Evolutionary conservation across 2,329 filamentous ascomycete genomes (phyloP).

Genomic region (Fusarium stilboides): DNA sequence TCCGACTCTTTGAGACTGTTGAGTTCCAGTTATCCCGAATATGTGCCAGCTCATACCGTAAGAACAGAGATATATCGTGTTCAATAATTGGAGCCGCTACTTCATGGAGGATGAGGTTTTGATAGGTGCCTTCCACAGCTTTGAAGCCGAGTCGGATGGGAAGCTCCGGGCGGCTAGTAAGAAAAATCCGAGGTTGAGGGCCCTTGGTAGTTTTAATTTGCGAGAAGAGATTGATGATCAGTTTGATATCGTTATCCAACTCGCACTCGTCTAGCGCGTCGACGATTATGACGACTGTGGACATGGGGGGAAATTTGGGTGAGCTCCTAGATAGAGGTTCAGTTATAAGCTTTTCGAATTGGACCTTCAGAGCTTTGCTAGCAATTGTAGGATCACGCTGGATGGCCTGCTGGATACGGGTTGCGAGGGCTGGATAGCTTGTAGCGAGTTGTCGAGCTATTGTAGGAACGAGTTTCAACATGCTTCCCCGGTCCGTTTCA

Average conservation of each 20-base stretch:
- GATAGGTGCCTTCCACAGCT: slow-evolving; percentile 41
- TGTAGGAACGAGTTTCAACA: slow-evolving; percentile 57
- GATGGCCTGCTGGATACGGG: slow-evolving; percentile 43
- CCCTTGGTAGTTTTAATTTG: too few relatives aligned
- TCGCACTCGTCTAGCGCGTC: slow-evolving; percentile 52
- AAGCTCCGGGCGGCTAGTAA: slow-evolving; percentile 60
- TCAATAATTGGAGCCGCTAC: slow-evolving; percentile 50
- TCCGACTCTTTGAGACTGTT: background rate
- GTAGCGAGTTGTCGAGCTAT: slow-evolving; percentile 54
- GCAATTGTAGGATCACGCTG: slow-evolving; percentile 6
- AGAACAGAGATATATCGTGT: slow-evolving; percentile 52
- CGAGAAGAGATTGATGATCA: background rate
- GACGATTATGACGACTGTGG: slow-evolving; percentile 44
- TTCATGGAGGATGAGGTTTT: slow-evolving; percentile 55
- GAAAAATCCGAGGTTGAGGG: slow-evolving; percentile 48
- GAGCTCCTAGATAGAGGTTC: slow-evolving; percentile 5
- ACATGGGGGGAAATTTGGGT: background rate
- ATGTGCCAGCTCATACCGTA: background rate
- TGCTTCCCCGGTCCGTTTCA: slow-evolving; percentile 47
- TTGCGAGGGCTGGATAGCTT: slow-evolving; percentile 31
- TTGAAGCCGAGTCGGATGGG: slow-evolving; percentile 56
- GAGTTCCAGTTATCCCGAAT: background rate
- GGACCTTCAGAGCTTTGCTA: slow-evolving; percentile 4
- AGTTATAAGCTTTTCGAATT: slow-evolving; percentile 26
- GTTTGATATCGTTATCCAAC: background rate